Base-by-base conservation (phyloP, 2,329 filamentous ascomycete genomes). In the Akanthomyces lecanii region DNA sequence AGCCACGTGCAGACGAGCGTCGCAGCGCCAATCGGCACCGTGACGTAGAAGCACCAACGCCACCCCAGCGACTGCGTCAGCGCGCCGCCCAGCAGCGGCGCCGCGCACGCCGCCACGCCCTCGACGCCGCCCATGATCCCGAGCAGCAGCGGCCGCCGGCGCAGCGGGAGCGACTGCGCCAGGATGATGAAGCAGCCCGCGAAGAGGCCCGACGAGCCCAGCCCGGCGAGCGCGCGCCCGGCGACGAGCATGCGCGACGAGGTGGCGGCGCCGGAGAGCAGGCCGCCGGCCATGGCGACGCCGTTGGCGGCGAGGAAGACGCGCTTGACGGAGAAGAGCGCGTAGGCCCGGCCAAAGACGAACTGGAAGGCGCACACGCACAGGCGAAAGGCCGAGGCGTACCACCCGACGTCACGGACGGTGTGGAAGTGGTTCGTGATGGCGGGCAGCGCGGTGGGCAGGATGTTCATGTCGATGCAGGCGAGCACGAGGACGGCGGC, bases 141-240 rank as follows among this genome's bases (percentile, higher is more conserved):
- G n/a, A 62, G 25, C 8, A 47, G 30, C 42, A 62, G 36, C 14
- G 60, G 60, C 30, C 60, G 38, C 7, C 60, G 50, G 21, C 21
- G 60, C 21, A 42, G n/a, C 30, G 60, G 60, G 4, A 62, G 25
- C 16, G 51, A 62, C 51, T 62, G 50, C 16, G 44, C 38, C 0
- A 66, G 57, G 0, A 66, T 64, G 14, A 64, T 51, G 30, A 70
- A 68, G 5, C 64, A 68, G 1, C 79, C 79, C 0, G 72, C 73
- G 33, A 77, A 76, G 0, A 81, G 62, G 0, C 75, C 80, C 5
- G 78, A 74, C 2, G 73, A 75, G 0, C 79, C 80, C 0, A 75
- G 65, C 0, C 81, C 80, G 0, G 79, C 75, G 1, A 82, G 69
- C 0, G 79, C 81, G 10, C 81, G 71, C 0, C 80, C 80, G 2